phyloP scores from a whole-genome alignment of 2,329 filamentous ascomycete genomes.

The Harringtonia lauricola region DNA sequence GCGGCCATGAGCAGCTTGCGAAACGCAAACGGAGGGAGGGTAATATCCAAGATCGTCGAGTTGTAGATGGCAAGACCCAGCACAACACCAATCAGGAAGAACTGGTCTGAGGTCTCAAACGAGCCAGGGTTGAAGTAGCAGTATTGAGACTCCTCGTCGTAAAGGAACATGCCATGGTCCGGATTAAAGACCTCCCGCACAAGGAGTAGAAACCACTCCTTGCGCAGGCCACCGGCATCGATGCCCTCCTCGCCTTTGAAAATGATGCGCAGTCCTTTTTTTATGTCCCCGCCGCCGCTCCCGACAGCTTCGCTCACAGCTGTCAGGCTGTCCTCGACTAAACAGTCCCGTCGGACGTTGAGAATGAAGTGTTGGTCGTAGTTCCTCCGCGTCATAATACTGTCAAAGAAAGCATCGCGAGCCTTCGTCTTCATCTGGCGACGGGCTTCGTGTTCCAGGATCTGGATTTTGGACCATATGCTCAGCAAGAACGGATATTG shows the following conservation, averaged over 20 bases:
- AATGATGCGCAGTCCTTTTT: slow-evolving; percentile 77
- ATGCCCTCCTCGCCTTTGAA: slow-evolving; percentile 86
- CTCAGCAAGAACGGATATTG: slow-evolving; percentile 88
- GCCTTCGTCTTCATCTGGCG: slow-evolving; percentile 85
- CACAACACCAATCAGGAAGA: slow-evolving; percentile 79
- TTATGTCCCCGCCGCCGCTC: slow-evolving; percentile 71
- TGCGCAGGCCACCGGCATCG: slow-evolving; percentile 78
- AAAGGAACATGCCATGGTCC: slow-evolving; percentile 82
- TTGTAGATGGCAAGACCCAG: slow-evolving; percentile 90
- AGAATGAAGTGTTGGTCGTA: slow-evolving; percentile 71
- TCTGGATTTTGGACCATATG: slow-evolving; percentile 84
- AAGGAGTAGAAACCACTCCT: slow-evolving; percentile 89
- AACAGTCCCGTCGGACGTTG: slow-evolving; percentile 68
- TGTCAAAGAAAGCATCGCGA: slow-evolving; percentile 82
- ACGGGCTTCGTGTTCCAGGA: slow-evolving; percentile 77
- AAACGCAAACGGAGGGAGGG: slow-evolving; percentile 80
- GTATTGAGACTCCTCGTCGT: slow-evolving; percentile 80
- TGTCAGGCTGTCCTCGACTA: slow-evolving; percentile 79
- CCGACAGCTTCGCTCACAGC: slow-evolving; percentile 79
- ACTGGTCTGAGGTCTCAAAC: slow-evolving; percentile 86
- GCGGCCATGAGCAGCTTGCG: slow-evolving; percentile 73
- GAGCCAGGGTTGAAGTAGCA: slow-evolving; percentile 91
- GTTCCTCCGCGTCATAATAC: slow-evolving; percentile 63
- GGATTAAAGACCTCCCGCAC: slow-evolving; percentile 86
- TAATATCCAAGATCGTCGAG: slow-evolving; percentile 82